Evolutionary conservation across 164 flowering plant genomes (phyloP).

Genomic region (Euptelea pleiosperma): DNA sequence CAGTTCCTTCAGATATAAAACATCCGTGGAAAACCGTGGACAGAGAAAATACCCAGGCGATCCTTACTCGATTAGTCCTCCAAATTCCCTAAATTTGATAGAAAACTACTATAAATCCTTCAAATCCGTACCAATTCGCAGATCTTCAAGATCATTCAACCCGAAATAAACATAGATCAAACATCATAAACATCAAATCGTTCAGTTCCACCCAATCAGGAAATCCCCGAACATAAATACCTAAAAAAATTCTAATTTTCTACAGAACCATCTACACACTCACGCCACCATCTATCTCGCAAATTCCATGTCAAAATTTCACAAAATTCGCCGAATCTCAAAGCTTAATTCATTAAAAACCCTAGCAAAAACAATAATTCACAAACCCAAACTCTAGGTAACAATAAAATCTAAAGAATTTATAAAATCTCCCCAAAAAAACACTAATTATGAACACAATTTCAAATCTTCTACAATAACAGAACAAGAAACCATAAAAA

Average conservation of each 20-base stretch:
- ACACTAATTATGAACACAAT: background rate
- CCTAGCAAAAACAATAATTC: background rate
- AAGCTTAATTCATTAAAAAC: background rate
- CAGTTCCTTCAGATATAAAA: too few species aligned
- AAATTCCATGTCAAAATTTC: background rate
- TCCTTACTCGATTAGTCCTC: background rate
- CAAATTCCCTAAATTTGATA: background rate
- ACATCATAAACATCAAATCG: background rate
- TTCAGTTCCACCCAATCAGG: conserved; percentile 6
- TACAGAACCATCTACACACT: too few species aligned
- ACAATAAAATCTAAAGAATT: background rate
- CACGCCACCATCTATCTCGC: background rate
- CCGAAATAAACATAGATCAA: background rate
- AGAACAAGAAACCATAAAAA: background rate
- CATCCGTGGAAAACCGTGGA: too few species aligned
- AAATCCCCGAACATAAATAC: background rate
- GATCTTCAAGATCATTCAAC: too few species aligned
- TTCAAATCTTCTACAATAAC: conserved; percentile 1
- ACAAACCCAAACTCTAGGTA: conserved; percentile 4
- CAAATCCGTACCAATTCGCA: background rate
- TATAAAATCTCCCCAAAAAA: background rate
- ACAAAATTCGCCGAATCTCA: background rate
- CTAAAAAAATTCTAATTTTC: background rate
- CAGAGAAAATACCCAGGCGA: background rate
- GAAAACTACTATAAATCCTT: background rate